Percentiles rank a stretch among this genome's conserved stretches.
phyloP scores from a whole-genome alignment of 345 rosid species.

The Litchi chinensis region DNA sequence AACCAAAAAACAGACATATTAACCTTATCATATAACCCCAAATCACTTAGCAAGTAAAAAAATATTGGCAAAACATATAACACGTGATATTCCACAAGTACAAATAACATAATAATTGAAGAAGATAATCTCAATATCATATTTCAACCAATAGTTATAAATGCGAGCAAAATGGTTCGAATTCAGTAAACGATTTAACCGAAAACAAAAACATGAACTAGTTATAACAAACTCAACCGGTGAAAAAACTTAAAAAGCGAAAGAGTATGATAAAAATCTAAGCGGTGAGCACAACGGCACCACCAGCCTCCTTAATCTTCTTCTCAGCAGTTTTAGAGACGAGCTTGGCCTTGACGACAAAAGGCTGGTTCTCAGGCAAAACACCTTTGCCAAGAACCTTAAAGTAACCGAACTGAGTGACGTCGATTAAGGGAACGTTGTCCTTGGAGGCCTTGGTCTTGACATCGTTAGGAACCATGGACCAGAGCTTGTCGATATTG shows the following conservation, averaged over 20 bases:
- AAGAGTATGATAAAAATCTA: background rate
- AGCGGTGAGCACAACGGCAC: slow-evolving; percentile 38
- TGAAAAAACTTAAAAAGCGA: background rate
- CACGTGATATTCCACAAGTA: background rate
- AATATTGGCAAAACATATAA: no score
- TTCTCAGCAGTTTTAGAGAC: slow-evolving; percentile 45
- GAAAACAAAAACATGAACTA: slow-evolving; percentile 5
- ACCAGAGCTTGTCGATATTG: slow-evolving; percentile 49
- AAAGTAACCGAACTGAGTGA: slow-evolving; percentile 39
- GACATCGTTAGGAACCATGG: slow-evolving; percentile 39
- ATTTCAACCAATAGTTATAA: background rate
- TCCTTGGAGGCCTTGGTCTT: slow-evolving; percentile 39
- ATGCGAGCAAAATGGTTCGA: background rate
- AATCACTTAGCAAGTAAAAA: background rate
- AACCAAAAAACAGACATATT: no score
- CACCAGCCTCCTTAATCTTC: slow-evolving; percentile 45
- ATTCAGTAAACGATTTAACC: background rate
- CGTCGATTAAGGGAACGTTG: slow-evolving; percentile 38
- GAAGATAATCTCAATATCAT: background rate
- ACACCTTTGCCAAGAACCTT: slow-evolving; percentile 43
- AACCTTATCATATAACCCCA: background rate
- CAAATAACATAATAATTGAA: background rate
- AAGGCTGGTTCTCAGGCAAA: slow-evolving; percentile 36
- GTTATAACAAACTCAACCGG: background rate
- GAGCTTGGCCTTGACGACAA: slow-evolving; percentile 44